Conservation (phyloP, 1,284 basidiomycete species). For the Microbotryomycetes sp. region DNA sequence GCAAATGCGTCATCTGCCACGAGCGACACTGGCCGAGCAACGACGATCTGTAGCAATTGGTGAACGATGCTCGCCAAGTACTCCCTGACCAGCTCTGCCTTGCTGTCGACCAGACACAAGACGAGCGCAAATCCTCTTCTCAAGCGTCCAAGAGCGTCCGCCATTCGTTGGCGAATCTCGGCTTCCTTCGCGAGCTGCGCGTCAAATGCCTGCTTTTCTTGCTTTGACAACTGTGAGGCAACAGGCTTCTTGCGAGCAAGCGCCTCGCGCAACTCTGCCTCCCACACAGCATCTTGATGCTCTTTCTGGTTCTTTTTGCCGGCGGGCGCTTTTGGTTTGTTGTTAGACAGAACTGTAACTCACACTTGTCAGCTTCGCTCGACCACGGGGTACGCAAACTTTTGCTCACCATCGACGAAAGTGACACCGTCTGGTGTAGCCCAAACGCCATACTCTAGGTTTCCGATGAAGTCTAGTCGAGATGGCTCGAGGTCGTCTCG, state of each 20-base stretch:
- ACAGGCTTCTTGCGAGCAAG: constrained; percentile 63
- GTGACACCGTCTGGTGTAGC: constrained; percentile 67
- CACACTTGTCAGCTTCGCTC: neutral
- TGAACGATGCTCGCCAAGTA: constrained; percentile 55
- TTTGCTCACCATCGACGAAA: constrained; percentile 55
- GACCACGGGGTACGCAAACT: neutral
- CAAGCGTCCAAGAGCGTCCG: constrained; percentile 51
- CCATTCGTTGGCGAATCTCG: constrained; percentile 56
- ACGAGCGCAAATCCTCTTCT: constrained; percentile 62
- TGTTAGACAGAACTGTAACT: constrained; percentile 16
- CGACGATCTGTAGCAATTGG: constrained; percentile 51
- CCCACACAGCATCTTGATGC: constrained; percentile 83
- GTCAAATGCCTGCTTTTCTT: constrained; percentile 68
- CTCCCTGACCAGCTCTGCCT: constrained; percentile 47
- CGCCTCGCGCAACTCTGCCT: constrained; percentile 77
- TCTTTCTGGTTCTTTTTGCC: constrained; percentile 54
- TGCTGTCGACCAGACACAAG: constrained; percentile 54
- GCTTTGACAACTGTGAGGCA: constrained; percentile 56
- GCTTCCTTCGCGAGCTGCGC: constrained; percentile 74
- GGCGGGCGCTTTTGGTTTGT: constrained; percentile 14
- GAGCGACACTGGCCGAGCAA: constrained; percentile 58
- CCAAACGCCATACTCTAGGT: constrained; percentile 75
- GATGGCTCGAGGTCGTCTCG: constrained; percentile 55
- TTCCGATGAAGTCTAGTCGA: constrained; percentile 56
- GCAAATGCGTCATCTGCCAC: constrained; percentile 59